A percentile compares a stretch with the other conserved stretches of the same genome.
Conservation (phyloP, 805 yeast genomes). For the Candida maesae region DNA sequence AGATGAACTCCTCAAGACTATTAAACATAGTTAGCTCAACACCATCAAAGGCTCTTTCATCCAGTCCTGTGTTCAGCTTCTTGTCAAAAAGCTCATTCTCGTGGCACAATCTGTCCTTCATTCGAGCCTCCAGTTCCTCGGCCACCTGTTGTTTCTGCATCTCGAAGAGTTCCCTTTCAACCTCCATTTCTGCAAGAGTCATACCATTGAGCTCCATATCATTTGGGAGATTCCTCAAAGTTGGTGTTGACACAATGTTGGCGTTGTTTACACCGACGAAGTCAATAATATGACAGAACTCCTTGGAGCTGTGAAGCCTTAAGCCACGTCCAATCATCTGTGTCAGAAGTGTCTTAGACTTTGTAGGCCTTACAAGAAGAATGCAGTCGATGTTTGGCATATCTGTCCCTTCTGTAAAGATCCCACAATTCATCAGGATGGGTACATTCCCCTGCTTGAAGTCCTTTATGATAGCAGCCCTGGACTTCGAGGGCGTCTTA, state of each 20-base stretch:
- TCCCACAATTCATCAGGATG: slow-evolving; percentile 82
- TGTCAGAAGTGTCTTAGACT: slow-evolving; percentile 61
- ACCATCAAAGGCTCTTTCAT: slow-evolving; percentile 12
- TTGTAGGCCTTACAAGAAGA: slow-evolving; percentile 76
- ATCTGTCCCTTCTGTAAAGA: slow-evolving; percentile 94
- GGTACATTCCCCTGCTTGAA: slow-evolving; percentile 60
- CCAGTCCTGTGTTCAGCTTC: slow-evolving; percentile 14
- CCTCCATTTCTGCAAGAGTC: slow-evolving; percentile 31
- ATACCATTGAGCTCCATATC: slow-evolving; percentile 28
- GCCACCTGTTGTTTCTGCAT: too few relatives aligned
- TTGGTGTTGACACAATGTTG: slow-evolving; percentile 55
- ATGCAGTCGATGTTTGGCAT: slow-evolving; percentile 84
- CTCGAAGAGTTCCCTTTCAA: slow-evolving; percentile 21
- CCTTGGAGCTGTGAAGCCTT: slow-evolving; percentile 57
- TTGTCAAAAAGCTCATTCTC: slow-evolving; percentile 20
- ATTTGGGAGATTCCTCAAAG: slow-evolving; percentile 36
- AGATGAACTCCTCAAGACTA: slow-evolving; percentile 34
- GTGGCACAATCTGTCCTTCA: too few relatives aligned
- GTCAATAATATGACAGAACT: slow-evolving; percentile 70
- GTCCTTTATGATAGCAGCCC: too few relatives aligned
- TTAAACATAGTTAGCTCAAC: slow-evolving; percentile 32
- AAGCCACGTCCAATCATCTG: slow-evolving; percentile 95
- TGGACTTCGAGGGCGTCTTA: slow-evolving; percentile 52
- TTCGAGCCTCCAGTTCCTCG: too few relatives aligned
- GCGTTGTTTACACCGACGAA: slow-evolving; percentile 60